Conservation (phyloP, 768 basidiomycete species). For the Phlebiopsis flavidoalba region DNA sequence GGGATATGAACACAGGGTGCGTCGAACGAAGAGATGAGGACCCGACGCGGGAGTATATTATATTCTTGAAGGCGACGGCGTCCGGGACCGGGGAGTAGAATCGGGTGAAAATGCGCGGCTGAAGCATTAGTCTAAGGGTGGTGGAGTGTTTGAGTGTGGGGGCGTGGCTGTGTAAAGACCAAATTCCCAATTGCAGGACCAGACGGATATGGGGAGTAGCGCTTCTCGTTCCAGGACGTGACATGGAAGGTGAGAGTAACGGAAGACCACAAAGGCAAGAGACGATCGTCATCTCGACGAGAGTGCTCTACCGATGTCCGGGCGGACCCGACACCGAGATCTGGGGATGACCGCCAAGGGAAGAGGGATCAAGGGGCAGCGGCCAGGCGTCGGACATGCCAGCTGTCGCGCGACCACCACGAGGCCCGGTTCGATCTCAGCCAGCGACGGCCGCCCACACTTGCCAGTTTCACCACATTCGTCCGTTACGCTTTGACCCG, state of each 20-base stretch:
- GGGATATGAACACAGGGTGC: neutral
- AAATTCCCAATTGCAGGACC: neutral
- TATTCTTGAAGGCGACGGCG: neutral
- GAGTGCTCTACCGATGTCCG: too few relatives aligned
- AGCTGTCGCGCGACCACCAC: conserved; percentile 3
- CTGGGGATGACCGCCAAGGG: neutral
- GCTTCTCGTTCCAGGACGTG: neutral
- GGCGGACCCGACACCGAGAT: neutral
- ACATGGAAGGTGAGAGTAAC: neutral
- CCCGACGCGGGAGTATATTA: neutral
- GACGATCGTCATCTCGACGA: neutral
- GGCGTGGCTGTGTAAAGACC: neutral
- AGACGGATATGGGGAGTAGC: neutral
- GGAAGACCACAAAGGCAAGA: neutral
- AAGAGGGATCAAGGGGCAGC: conserved; percentile 1
- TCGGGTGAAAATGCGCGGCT: neutral
- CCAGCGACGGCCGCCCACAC: neutral
- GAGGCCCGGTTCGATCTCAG: neutral
- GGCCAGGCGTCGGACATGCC: conserved; percentile 5
- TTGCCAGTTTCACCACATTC: neutral
- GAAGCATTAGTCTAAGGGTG: neutral
- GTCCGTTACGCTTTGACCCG: conserved; percentile 9
- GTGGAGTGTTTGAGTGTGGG: neutral
- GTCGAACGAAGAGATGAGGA: neutral
- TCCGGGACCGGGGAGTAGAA: neutral